These are phyloP conservation scores for Dictyostelium brefeldianum DNA, from an alignment of 78 protist genomes.

Conservation along the genomic window DNA sequence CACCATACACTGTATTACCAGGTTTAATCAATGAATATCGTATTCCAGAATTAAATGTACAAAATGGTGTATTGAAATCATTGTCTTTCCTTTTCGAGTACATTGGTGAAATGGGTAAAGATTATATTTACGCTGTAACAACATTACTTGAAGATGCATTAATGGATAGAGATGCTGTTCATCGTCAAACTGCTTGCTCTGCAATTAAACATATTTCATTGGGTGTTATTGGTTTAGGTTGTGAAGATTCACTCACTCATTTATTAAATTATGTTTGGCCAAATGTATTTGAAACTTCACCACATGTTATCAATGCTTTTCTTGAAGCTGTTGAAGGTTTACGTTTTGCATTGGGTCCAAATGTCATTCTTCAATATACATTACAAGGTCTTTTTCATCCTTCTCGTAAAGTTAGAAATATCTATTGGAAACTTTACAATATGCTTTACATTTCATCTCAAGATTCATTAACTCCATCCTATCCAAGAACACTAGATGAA, in stretches of 20 bases:
- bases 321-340: constrained; percentile 98
- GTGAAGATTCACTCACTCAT: constrained; percentile 98
- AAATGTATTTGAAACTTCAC: constrained; percentile 98
- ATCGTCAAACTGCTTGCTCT: constrained; percentile 97
- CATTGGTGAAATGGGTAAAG: constrained; percentile 97
- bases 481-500: constrained; percentile 88
- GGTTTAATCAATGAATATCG: constrained; percentile 99
- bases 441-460: constrained; percentile 92
- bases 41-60: constrained; percentile 99
- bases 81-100: constrained; percentile 99
- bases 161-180: constrained; percentile 98
- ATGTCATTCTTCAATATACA: constrained; percentile 89
- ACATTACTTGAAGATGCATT: constrained; percentile 99
- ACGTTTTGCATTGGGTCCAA: constrained; percentile 97
- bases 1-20: constrained; percentile 98
- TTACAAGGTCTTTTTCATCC: constrained; percentile 98
- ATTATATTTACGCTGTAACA: constrained; percentile 97
- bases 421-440: constrained; percentile 99
- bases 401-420: constrained; percentile 97
- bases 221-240: constrained; percentile 93
- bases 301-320: constrained; percentile 99
- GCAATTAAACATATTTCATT: constrained; percentile 86
- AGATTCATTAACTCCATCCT: constrained; percentile 87
- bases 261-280: constrained; percentile 99
- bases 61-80: constrained; percentile 99